Percentiles rank a stretch among this genome's conserved stretches.
These are phyloP conservation scores for Rhizopus microsporus DNA, from an alignment of 371 early-diverging fungal species.

Conservation along the genomic window DNA sequence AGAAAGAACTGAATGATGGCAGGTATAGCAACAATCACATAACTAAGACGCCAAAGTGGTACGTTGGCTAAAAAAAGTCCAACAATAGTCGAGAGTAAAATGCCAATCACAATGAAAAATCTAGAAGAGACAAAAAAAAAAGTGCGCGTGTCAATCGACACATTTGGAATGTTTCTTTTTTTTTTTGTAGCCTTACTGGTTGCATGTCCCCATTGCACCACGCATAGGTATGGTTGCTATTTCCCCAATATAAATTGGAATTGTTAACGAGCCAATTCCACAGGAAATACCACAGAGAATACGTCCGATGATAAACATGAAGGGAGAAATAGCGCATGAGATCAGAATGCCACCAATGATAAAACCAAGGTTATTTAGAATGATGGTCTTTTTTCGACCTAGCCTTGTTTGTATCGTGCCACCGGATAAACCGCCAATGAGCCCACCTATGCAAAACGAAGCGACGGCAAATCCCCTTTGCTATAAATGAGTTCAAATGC, in stretches of 20 bases:
- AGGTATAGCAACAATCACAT: conserved; percentile 68
- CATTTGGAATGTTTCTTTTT: background rate
- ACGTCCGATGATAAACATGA: conserved; percentile 75
- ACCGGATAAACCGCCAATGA: conserved; percentile 67
- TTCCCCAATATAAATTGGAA: conserved; percentile 83
- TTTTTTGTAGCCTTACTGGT: conserved; percentile 53
- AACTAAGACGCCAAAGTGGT: conserved; percentile 71
- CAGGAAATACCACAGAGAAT: conserved; percentile 79
- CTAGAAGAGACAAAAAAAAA: background rate
- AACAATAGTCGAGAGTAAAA: conserved; percentile 64
- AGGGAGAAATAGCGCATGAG: conserved; percentile 48
- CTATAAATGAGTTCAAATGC: conserved; percentile 62
- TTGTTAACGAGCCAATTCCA: conserved; percentile 75
- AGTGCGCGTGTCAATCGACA: too few relatives aligned
- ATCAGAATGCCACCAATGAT: conserved; percentile 67
- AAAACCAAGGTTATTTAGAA: conserved; percentile 63
- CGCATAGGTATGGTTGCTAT: conserved; percentile 70
- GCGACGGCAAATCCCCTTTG: conserved; percentile 69
- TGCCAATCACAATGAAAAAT: conserved; percentile 78
- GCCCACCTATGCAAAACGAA: conserved; percentile 72
- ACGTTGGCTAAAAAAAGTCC: conserved; percentile 61
- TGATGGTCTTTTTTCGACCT: conserved; percentile 68
- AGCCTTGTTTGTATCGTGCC: conserved; percentile 56
- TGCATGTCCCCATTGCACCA: conserved; percentile 74
- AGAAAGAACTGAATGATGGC: conserved; percentile 67